Conservation (phyloP, 1,284 basidiomycete genomes). For the Fomitopsis betulina region DNA sequence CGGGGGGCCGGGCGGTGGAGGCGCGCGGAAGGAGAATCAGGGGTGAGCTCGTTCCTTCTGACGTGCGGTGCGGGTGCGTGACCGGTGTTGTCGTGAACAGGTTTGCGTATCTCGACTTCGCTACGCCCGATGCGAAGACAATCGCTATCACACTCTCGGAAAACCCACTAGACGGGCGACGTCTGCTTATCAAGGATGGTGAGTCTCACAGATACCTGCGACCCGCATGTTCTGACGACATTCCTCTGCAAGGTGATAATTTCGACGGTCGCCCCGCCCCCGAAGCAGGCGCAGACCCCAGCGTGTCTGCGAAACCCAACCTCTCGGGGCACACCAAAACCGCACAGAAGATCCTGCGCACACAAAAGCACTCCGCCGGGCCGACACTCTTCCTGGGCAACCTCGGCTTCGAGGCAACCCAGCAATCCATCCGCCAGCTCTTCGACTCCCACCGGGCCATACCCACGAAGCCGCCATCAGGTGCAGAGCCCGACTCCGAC, state of each 20-base stretch:
- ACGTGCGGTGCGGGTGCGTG: background rate
- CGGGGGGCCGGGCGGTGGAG: conserved; percentile 24
- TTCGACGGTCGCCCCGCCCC: conserved; percentile 61
- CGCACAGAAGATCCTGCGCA: conserved; percentile 77
- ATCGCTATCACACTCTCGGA: conserved; percentile 82
- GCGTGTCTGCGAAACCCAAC: conserved; percentile 29
- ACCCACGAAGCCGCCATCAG: conserved; percentile 1
- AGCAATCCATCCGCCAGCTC: conserved; percentile 67
- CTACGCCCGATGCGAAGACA: conserved; percentile 67
- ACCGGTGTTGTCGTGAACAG: conserved; percentile 35
- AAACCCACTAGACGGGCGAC: conserved; percentile 78
- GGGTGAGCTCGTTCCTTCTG: conserved; percentile 42
- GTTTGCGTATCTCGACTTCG: conserved; percentile 96
- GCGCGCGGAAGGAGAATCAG: conserved; percentile 55
- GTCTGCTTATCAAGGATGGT: conserved; percentile 93
- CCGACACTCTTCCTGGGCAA: conserved; percentile 89
- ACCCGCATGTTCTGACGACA: background rate
- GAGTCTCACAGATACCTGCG: conserved; percentile 15
- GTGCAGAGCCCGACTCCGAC: conserved; percentile 13
- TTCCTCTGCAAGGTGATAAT: conserved; percentile 52
- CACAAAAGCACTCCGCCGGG: conserved; percentile 80
- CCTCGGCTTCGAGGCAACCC: conserved; percentile 82
- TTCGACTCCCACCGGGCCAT: conserved; percentile 60
- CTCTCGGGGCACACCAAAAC: conserved; percentile 58
- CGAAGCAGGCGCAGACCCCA: conserved; percentile 24